A percentile compares a stretch with the other conserved stretches of the same genome.
phyloP scores from a whole-genome alignment of 192 early-diverging fungal species.

The Chytriomyces confervae region DNA sequence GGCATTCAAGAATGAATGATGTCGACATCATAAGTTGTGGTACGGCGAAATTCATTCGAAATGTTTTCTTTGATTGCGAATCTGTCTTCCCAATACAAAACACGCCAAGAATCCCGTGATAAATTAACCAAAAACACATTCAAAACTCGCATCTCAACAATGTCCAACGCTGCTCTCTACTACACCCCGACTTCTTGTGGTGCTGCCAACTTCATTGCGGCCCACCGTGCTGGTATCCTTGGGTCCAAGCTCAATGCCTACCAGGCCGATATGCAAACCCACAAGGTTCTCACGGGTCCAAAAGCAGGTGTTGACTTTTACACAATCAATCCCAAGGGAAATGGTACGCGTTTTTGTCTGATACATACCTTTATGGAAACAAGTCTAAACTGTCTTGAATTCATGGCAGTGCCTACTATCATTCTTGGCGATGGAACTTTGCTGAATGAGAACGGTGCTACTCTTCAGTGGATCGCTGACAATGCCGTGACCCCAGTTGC shows the following conservation, averaged over 20 bases:
- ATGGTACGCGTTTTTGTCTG: not conserved
- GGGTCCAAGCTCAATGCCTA: conserved; percentile 31
- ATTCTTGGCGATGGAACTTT: conserved; percentile 36
- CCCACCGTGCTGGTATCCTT: conserved; percentile 39
- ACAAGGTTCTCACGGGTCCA: conserved; percentile 36
- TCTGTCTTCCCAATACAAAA: not conserved
- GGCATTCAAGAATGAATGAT: no score
- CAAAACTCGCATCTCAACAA: not conserved
- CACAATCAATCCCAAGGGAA: conserved; percentile 45
- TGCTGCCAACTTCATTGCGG: conserved; percentile 36
- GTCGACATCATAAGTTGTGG: no score
- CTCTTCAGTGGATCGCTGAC: conserved; percentile 41
- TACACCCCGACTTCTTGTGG: conserved; percentile 35
- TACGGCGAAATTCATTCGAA: no score
- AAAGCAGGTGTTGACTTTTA: conserved; percentile 25
- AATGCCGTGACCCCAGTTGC: not conserved
- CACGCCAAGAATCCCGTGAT: not conserved
- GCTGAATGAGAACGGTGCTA: conserved; percentile 42
- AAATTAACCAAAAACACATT: not conserved
- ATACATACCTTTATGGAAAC: no score
- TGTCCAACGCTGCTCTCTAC: conserved; percentile 32
- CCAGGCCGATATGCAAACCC: conserved; percentile 25
- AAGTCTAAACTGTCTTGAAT: no score
- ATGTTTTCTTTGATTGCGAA: not conserved
- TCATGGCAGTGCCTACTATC: conserved; percentile 23